Percentiles rank a stretch among this genome's conserved stretches.
Conservation (phyloP, 768 basidiomycete genomes). For the Russula sp. region DNA sequence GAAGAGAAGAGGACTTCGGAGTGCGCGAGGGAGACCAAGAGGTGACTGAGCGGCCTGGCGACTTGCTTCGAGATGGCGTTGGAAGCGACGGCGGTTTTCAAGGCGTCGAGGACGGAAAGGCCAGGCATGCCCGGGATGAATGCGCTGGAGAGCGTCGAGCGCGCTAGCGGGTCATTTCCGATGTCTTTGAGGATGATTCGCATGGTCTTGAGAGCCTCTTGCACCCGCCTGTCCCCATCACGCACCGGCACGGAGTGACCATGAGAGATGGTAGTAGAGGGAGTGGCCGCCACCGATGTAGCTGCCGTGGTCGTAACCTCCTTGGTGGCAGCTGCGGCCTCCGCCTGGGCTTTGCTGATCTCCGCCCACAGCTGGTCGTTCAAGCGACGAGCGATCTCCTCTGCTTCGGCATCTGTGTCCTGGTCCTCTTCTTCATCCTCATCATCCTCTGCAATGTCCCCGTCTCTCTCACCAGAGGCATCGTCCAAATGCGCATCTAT, state of each 20-base stretch:
- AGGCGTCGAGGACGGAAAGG: constrained; percentile 48
- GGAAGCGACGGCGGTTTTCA: constrained; percentile 42
- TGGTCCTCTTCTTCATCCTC: constrained; percentile 52
- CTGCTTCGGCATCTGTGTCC: constrained; percentile 57
- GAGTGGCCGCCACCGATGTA: constrained; percentile 8
- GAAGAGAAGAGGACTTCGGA: constrained; percentile 60
- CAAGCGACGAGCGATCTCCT: constrained; percentile 64
- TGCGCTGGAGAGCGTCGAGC: constrained; percentile 44
- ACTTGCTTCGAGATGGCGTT: constrained; percentile 45
- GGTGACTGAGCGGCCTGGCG: constrained; percentile 50
- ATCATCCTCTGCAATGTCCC: background rate
- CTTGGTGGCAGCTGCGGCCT: constrained; percentile 27
- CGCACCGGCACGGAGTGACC: background rate
- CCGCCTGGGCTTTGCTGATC: constrained; percentile 55
- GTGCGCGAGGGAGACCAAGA: constrained; percentile 57
- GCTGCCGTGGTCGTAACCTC: constrained; percentile 8
- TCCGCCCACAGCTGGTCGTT: constrained; percentile 77
- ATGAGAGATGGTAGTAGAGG: constrained; percentile 9
- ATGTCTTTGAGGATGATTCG: constrained; percentile 52
- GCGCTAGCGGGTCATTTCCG: constrained; percentile 49
- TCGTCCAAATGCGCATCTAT: background rate
- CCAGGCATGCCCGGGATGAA: constrained; percentile 41
- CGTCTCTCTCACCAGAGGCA: background rate
- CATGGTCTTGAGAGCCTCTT: constrained; percentile 59
- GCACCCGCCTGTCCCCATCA: constrained; percentile 35